A percentile compares a stretch with the other conserved stretches of the same genome.
phyloP scores from a whole-genome alignment of 768 basidiomycete genomes.

The Russula vinacea region DNA sequence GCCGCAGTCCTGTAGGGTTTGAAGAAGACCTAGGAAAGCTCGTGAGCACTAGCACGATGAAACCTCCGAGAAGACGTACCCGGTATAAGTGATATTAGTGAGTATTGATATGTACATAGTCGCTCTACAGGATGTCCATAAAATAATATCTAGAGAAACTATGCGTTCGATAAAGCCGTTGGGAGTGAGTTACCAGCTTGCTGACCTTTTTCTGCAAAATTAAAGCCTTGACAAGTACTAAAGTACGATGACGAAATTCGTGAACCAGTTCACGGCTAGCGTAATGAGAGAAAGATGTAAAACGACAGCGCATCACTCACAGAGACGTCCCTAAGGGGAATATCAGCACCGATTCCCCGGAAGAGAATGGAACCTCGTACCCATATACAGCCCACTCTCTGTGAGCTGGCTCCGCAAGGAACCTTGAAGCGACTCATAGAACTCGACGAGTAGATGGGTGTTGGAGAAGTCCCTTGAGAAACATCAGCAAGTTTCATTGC shows the following conservation, averaged over 20 bases:
- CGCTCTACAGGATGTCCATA: conserved; percentile 95
- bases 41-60: not conserved
- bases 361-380: conserved; percentile 42
- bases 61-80: conserved; percentile 45
- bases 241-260: conserved; percentile 86
- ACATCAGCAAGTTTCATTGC: conserved; percentile 15
- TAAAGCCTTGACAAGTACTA: conserved; percentile 91
- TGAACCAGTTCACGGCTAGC: conserved; percentile 86
- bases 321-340: conserved; percentile 58
- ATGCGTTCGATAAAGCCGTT: not conserved
- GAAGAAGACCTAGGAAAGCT: conserved; percentile 64
- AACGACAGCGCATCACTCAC: conserved; percentile 39
- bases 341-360: conserved; percentile 7
- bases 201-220: conserved; percentile 89
- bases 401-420: conserved; percentile 79
- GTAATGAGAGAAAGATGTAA: not conserved
- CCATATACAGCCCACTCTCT: conserved; percentile 94
- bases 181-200: not conserved
- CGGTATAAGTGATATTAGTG: conserved; percentile 88
- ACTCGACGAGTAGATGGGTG: conserved; percentile 84
- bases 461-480: conserved; percentile 76
- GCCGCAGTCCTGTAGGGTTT: conserved; percentile 87
- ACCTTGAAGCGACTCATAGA: conserved; percentile 70
- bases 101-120: conserved; percentile 96
- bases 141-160: conserved; percentile 76